A percentile compares a stretch with the other conserved stretches of the same genome.
These are phyloP conservation scores for Brachypodium distachyon DNA, from an alignment of 202 grass and related monocot genomes.

Conservation along the genomic window DNA sequence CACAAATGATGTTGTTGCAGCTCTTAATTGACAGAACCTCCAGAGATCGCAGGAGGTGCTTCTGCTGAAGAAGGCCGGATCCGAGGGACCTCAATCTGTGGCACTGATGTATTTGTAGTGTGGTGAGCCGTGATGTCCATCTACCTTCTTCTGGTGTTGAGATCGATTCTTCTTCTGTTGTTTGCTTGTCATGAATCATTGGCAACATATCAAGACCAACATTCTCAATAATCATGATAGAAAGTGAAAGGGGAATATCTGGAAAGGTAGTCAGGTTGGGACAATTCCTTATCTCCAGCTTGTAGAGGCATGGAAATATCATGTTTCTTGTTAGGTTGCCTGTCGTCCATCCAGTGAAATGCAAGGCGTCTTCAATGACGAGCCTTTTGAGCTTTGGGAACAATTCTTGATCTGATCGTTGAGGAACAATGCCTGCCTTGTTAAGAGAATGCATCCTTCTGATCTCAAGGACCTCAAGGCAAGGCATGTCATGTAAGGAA, in stretches of 20 bases:
- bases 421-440: background rate
- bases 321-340: background rate
- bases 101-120: conserved; percentile 20
- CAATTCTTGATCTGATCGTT: background rate
- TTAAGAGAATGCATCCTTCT: conserved; percentile 20
- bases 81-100: conserved; percentile 12
- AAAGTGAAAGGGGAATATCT: conserved; percentile 18
- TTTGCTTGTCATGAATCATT: conserved; percentile 6
- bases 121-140: conserved; percentile 41
- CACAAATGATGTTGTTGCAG: conserved; percentile 7
- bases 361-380: background rate
- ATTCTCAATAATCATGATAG: conserved; percentile 9
- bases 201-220: conserved; percentile 24
- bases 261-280: conserved; percentile 26
- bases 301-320: conserved; percentile 26
- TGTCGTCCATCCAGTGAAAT: conserved; percentile 34
- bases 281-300: conserved; percentile 33
- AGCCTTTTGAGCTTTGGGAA: conserved; percentile 41
- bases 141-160: conserved; percentile 9
- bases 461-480: conserved; percentile 32
- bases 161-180: background rate
- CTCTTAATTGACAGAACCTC: conserved; percentile 20
- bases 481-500: conserved; percentile 8
- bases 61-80: conserved; percentile 31
- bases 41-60: conserved; percentile 29